These are phyloP conservation scores for Aspergillus viridinutans DNA, from an alignment of 2,329 filamentous ascomycete species.

Conservation along the genomic window DNA sequence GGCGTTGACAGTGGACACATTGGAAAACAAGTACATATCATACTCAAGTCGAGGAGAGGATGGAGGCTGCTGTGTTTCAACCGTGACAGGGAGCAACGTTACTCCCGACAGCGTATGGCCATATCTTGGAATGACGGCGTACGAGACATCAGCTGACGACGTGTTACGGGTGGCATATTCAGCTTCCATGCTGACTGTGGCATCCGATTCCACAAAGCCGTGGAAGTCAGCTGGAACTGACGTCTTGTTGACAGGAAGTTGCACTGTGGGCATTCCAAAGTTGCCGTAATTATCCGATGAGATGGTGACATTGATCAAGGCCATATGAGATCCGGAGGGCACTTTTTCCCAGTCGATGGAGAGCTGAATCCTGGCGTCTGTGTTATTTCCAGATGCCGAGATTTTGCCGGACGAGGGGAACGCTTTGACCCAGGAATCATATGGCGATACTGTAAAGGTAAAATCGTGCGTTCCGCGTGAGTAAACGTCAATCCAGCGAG, in stretches of 20 bases:
- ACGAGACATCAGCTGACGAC: constrained; percentile 36
- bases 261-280: constrained; percentile 42
- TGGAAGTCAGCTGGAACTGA: constrained; percentile 50
- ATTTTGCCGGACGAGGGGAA: constrained; percentile 50
- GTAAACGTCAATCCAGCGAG: constrained; percentile 62
- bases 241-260: constrained; percentile 53
- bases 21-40: constrained; percentile 58
- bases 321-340: constrained; percentile 32
- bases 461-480: constrained; percentile 54
- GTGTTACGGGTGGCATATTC: constrained; percentile 24
- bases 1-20: constrained; percentile 36
- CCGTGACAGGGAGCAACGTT: constrained; percentile 51
- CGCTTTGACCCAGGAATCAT: constrained; percentile 50
- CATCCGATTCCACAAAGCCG: constrained; percentile 61
- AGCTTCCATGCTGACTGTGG: constrained; percentile 34
- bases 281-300: constrained; percentile 23
- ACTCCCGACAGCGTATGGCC: constrained; percentile 58
- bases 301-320: constrained; percentile 28
- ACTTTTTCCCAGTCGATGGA: constrained; percentile 54
- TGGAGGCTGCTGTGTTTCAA: constrained; percentile 47
- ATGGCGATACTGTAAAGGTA: constrained; percentile 49
- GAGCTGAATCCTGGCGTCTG: constrained; percentile 52
- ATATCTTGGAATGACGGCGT: constrained; percentile 52
- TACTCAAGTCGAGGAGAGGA: constrained; percentile 56
- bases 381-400: constrained; percentile 35